phyloP scores from a whole-genome alignment of 2,329 filamentous ascomycete species.

The Rhynchosporium secalis region DNA sequence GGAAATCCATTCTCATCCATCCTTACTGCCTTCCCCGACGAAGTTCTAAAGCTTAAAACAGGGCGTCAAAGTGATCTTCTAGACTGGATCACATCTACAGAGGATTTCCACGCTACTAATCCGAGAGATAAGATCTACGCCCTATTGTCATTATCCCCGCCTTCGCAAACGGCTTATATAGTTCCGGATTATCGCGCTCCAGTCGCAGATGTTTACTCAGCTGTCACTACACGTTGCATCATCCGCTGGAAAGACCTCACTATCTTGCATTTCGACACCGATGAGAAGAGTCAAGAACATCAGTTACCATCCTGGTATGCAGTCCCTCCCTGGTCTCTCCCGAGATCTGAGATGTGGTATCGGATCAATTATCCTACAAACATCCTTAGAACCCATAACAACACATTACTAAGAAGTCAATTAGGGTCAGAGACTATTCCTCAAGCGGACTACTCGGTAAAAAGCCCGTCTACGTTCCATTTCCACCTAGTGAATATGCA shows the following conservation, averaged over 20 bases:
- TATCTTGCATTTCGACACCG: constrained; percentile 6
- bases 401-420: no score
- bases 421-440: neutral
- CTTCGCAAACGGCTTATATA: neutral
- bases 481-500: neutral
- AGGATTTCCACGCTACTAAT: neutral
- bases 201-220: neutral
- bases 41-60: neutral
- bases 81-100: constrained; percentile 4
- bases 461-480: neutral
- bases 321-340: no score
- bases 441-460: neutral
- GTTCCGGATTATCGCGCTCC: neutral
- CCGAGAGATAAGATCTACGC: constrained; percentile 12
- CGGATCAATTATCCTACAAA: no score
- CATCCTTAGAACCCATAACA: no score
- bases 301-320: neutral
- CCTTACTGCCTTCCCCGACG: constrained; percentile 1
- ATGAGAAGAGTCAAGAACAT: constrained; percentile 1
- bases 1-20: constrained; percentile 7
- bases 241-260: constrained; percentile 1
- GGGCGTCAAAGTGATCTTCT: neutral
- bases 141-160: neutral
- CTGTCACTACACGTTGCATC: neutral
- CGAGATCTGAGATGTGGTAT: no score